Conservation (phyloP, 164 flowering plant species). For the Stephania yunnanensis region DNA sequence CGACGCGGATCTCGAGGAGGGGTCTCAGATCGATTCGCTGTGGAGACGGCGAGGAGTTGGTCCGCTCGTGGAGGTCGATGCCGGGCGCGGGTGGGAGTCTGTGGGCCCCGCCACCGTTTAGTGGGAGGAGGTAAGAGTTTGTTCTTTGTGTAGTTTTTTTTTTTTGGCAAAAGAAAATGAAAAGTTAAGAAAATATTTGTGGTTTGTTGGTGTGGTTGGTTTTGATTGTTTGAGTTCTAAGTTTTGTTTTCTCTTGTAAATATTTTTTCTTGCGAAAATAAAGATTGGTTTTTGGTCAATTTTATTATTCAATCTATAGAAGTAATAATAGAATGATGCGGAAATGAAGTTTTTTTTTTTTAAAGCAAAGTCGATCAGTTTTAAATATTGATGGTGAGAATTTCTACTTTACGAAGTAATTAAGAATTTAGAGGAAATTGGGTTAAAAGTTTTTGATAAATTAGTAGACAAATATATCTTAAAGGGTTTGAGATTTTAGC, state of each 20-base stretch:
- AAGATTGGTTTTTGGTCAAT: not conserved
- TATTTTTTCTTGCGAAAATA: not conserved
- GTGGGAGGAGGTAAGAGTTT: not conserved
- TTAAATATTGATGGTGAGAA: no score
- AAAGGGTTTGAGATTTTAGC: no score
- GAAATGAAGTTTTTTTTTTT: no score
- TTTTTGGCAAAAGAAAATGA: no score
- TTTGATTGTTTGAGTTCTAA: not conserved
- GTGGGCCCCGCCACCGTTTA: conserved; percentile 20
- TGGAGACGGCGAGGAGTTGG: conserved; percentile 12
- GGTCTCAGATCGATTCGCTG: conserved; percentile 11
- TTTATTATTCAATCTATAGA: not conserved
- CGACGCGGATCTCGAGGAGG: conserved; percentile 17
- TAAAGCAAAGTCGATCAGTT: no score
- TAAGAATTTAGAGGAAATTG: not conserved
- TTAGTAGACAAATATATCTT: no score
- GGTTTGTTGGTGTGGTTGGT: not conserved
- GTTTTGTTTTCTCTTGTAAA: not conserved
- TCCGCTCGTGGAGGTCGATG: conserved; percentile 9
- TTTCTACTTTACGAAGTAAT: no score
- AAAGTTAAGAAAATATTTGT: no score
- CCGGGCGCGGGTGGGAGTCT: conserved; percentile 9
- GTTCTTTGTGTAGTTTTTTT: no score
- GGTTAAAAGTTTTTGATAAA: not conserved
- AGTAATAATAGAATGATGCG: no score